phyloP scores from a whole-genome alignment of 1,139 yeast species.

The Yueomyces sp. region DNA sequence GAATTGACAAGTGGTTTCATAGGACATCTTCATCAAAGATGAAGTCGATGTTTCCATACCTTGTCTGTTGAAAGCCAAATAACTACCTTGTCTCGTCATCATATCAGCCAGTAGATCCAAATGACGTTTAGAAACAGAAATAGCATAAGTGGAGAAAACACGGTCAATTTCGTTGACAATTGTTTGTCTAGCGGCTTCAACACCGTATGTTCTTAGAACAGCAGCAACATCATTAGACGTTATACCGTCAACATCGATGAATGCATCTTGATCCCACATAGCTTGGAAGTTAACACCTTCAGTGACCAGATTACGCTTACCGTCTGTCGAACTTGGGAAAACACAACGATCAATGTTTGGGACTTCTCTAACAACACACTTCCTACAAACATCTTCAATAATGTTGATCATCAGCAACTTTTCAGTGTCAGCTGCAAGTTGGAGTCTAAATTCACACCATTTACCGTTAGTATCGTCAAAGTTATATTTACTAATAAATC shows the following conservation, averaged over 20 bases:
- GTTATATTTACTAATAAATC: constrained; percentile 64
- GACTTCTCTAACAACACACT: constrained; percentile 86
- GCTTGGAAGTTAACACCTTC: constrained; percentile 97
- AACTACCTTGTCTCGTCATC: constrained; percentile 98
- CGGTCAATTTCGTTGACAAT: constrained; percentile 92
- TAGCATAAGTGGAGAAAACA: constrained; percentile 94
- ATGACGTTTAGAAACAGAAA: constrained; percentile 85
- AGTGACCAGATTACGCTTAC: constrained; percentile 69
- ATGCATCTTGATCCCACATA: constrained; percentile 96
- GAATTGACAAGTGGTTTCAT: constrained; percentile 96
- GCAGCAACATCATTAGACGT: constrained; percentile 89
- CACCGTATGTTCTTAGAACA: constrained; percentile 87
- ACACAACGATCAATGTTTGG: constrained; percentile 88
- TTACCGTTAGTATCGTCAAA: constrained; percentile 82
- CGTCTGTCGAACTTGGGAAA: constrained; percentile 62
- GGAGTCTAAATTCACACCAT: constrained; percentile 87
- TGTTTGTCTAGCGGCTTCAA: constrained; percentile 96
- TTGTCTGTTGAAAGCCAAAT: constrained; percentile 93
- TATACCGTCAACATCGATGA: constrained; percentile 77
- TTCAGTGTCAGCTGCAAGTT: constrained; percentile 75
- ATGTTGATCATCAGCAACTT: constrained; percentile 95
- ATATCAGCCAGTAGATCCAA: constrained; percentile 94
- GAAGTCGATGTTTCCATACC: constrained; percentile 95
- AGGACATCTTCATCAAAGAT: constrained; percentile 97
- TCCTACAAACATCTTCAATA: constrained; percentile 82